Percentiles rank a stretch among this genome's conserved stretches.
phyloP scores from a whole-genome alignment of 1,284 basidiomycete genomes.

The Malassezia sp. region DNA sequence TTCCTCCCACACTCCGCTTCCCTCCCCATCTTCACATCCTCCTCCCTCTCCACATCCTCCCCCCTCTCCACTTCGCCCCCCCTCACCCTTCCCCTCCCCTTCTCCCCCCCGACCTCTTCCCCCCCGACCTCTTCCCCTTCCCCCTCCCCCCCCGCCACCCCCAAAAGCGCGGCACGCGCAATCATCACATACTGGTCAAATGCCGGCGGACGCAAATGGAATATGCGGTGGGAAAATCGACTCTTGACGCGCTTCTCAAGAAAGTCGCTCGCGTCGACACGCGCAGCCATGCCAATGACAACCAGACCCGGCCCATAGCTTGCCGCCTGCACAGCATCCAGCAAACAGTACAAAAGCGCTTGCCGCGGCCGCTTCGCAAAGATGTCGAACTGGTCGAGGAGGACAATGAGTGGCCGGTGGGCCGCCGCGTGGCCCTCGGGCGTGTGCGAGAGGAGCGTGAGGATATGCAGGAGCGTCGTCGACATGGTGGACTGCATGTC shows the following conservation, averaged over 20 bases:
- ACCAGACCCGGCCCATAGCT: slow-evolving; percentile 35
- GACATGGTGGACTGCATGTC: slow-evolving; percentile 21
- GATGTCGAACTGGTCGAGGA: slow-evolving; percentile 38
- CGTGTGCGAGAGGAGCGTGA: slow-evolving; percentile 28
- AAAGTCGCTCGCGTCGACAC: slow-evolving; percentile 35
- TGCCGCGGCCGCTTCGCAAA: slow-evolving; percentile 34
- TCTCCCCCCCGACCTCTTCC: too few species aligned
- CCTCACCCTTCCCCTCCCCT: too few species aligned
- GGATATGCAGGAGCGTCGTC: slow-evolving; percentile 31
- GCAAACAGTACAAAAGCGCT: slow-evolving; percentile 41
- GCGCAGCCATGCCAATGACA: slow-evolving; percentile 31
- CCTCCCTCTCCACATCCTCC: too few species aligned
- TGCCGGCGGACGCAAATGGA: slow-evolving; percentile 29
- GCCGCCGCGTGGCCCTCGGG: neutral
- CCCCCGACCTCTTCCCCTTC: too few species aligned
- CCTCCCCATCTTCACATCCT: too few species aligned
- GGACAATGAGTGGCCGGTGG: slow-evolving; percentile 31
- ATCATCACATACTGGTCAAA: slow-evolving; percentile 19
- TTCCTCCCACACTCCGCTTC: too few species aligned
- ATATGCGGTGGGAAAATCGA: slow-evolving; percentile 39
- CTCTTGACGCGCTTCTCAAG: slow-evolving; percentile 44
- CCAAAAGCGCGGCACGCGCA: slow-evolving; percentile 18
- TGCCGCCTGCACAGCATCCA: slow-evolving; percentile 42
- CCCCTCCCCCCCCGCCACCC: neutral
- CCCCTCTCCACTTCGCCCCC: too few species aligned